A percentile compares a stretch with the other conserved stretches of the same genome.
Conservation (phyloP, 805 yeast genomes). For the Starmerella stigmatis region DNA sequence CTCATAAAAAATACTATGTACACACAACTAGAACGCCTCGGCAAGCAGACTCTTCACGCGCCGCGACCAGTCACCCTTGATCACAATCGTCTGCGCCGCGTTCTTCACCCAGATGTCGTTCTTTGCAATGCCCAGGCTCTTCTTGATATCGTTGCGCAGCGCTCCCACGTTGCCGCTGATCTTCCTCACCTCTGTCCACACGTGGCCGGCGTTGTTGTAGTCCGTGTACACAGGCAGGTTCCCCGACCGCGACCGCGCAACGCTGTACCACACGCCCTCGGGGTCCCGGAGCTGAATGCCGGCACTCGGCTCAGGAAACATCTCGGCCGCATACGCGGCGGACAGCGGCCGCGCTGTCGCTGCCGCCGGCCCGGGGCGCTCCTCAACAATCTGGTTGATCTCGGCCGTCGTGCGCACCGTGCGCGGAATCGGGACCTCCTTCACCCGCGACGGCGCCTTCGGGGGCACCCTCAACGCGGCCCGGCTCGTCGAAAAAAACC, state of each 20-base stretch:
- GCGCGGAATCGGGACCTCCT: conserved; percentile 46
- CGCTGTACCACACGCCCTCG: conserved; percentile 20
- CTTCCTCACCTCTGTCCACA: conserved; percentile 63
- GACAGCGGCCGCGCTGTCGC: not conserved
- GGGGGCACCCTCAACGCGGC: conserved; percentile 10
- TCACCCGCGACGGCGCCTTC: conserved; percentile 17
- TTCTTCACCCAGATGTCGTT: conserved; percentile 40
- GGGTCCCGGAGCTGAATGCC: conserved; percentile 3
- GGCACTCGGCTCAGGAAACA: conserved; percentile 13
- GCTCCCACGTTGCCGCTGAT: conserved; percentile 58
- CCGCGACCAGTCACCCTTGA: conserved; percentile 39
- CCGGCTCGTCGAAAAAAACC: conserved; percentile 17
- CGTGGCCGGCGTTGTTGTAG: conserved; percentile 47
- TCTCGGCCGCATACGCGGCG: conserved; percentile 7
- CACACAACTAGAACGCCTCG: conserved; percentile 4
- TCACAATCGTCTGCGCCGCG: conserved; percentile 44
- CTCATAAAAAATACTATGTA: not conserved
- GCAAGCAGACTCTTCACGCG: conserved; percentile 33
- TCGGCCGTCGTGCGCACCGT: conserved; percentile 24
- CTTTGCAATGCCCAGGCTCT: conserved; percentile 38
- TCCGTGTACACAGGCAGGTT: conserved; percentile 76
- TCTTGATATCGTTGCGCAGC: conserved; percentile 56
- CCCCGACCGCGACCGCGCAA: conserved; percentile 34
- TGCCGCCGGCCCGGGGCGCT: not conserved
- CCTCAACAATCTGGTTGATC: conserved; percentile 11